These are phyloP conservation scores for Metschnikowia arizonensis DNA, from an alignment of 805 yeast genomes.

Conservation along the genomic window DNA sequence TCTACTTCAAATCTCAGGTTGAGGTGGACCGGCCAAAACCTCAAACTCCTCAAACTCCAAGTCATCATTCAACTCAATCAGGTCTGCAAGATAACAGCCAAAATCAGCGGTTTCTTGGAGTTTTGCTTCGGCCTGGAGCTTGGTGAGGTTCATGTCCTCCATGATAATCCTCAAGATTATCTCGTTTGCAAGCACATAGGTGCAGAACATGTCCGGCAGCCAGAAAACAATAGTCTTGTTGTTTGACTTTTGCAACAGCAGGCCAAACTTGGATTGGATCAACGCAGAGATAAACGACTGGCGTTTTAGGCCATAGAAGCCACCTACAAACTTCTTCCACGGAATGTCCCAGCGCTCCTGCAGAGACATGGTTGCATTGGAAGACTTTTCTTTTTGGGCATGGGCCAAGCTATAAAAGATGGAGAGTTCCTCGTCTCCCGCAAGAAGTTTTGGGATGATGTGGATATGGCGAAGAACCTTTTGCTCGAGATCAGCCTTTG, in stretches of 20 bases:
- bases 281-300: conserved; percentile 47
- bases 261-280: conserved; percentile 25
- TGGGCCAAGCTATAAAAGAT: conserved; percentile 50
- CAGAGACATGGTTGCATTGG: conserved; percentile 41
- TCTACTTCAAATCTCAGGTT: background rate
- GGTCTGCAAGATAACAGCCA: conserved; percentile 39
- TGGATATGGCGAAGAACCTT: conserved; percentile 24
- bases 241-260: conserved; percentile 21
- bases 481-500: conserved; percentile 27
- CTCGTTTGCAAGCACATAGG: conserved; percentile 63
- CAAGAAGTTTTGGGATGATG: conserved; percentile 38
- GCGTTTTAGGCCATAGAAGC: conserved; percentile 58
- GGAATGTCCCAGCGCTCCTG: conserved; percentile 45
- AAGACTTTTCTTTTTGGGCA: conserved; percentile 34
- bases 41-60: conserved; percentile 17
- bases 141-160: conserved; percentile 38
- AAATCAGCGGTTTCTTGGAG: conserved; percentile 47
- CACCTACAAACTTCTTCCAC: conserved; percentile 47
- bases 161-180: conserved; percentile 48
- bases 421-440: conserved; percentile 42
- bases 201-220: conserved; percentile 53
- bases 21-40: background rate
- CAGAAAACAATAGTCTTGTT: conserved; percentile 55
- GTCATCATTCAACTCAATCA: conserved; percentile 28
- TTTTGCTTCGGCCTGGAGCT: conserved; percentile 44